Percentiles rank a stretch among this genome's conserved stretches.
Conservation (phyloP, 148 eudicot genomes). For the Suaeda aralocaspica region DNA sequence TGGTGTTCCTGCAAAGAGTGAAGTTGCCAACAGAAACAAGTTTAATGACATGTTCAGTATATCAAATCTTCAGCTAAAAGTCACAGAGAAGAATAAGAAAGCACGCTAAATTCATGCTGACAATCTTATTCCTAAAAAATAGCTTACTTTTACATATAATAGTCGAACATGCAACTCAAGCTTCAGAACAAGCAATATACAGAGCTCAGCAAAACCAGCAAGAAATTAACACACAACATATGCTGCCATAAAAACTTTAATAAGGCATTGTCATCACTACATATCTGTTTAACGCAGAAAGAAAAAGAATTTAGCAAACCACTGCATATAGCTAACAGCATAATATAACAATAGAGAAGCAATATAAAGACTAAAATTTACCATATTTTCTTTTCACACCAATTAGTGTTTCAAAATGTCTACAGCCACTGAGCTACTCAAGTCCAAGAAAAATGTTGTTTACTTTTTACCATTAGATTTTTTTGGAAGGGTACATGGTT, state of each 20-base stretch:
- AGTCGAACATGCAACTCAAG: not conserved
- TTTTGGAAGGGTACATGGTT: not conserved
- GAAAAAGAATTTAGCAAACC: not conserved
- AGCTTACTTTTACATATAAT: not conserved
- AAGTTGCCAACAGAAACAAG: not conserved
- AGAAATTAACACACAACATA: not conserved
- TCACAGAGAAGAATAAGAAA: not conserved
- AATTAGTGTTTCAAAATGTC: not conserved
- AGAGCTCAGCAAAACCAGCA: not conserved
- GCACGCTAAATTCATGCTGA: not conserved
- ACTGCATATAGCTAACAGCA: not conserved
- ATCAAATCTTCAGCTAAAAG: not conserved
- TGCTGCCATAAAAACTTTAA: not conserved
- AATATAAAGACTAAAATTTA: not conserved
- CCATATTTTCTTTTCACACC: too few species aligned
- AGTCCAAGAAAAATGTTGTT: too few species aligned
- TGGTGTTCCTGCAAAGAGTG: slow-evolving; percentile 55
- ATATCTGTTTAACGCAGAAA: not conserved
- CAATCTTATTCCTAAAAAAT: not conserved
- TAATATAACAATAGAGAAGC: not conserved
- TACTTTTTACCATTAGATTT: not conserved
- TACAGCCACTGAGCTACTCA: not conserved
- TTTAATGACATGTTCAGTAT: not conserved
- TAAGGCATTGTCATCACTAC: not conserved
- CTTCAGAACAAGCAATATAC: not conserved